A percentile compares a stretch with the other conserved stretches of the same genome.
These are phyloP conservation scores for Neurospora terricola DNA, from an alignment of 495 filamentous ascomycete genomes.

Conservation along the genomic window DNA sequence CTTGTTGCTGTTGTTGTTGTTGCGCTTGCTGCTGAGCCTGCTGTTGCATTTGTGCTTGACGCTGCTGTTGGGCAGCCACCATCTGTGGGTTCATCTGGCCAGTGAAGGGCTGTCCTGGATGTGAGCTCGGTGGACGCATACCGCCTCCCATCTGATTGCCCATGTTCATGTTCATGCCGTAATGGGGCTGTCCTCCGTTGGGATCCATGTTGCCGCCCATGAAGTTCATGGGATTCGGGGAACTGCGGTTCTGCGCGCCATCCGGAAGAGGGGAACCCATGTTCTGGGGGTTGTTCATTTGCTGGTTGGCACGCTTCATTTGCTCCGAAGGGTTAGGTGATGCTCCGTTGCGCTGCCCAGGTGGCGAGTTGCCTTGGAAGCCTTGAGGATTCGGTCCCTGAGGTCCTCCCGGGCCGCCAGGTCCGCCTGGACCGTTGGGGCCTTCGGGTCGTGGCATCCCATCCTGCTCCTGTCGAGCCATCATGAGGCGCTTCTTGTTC, in stretches of 20 bases:
- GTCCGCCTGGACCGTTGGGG: conserved; percentile 41
- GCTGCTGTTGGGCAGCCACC: conserved; percentile 22
- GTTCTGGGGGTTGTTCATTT: conserved; percentile 60
- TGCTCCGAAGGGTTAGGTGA: conserved; percentile 86
- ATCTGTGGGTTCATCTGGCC: conserved; percentile 50
- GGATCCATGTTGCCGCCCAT: conserved; percentile 57
- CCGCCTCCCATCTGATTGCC: conserved; percentile 49
- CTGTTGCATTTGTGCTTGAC: conserved; percentile 19
- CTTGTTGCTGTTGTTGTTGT: conserved; percentile 13
- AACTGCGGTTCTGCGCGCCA: conserved; percentile 63
- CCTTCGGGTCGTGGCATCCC: conserved; percentile 43
- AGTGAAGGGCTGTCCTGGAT: conserved; percentile 55
- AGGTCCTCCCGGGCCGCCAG: conserved; percentile 39
- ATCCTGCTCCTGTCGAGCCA: conserved; percentile 95
- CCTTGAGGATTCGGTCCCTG: conserved; percentile 42
- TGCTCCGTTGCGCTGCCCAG: conserved; percentile 66
- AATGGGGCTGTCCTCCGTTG: conserved; percentile 14
- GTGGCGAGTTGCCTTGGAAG: conserved; percentile 68
- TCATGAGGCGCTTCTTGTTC: conserved; percentile 93
- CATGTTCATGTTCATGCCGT: conserved; percentile 33
- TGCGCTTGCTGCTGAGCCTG: conserved; percentile 23
- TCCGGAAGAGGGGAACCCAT: conserved; percentile 79
- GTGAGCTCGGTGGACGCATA: conserved; percentile 83
- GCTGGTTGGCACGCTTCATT: conserved; percentile 83
- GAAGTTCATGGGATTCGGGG: conserved; percentile 74